These are phyloP conservation scores for Artemisia argyi DNA, from an alignment of 129 eudicot species.

Conservation along the genomic window DNA sequence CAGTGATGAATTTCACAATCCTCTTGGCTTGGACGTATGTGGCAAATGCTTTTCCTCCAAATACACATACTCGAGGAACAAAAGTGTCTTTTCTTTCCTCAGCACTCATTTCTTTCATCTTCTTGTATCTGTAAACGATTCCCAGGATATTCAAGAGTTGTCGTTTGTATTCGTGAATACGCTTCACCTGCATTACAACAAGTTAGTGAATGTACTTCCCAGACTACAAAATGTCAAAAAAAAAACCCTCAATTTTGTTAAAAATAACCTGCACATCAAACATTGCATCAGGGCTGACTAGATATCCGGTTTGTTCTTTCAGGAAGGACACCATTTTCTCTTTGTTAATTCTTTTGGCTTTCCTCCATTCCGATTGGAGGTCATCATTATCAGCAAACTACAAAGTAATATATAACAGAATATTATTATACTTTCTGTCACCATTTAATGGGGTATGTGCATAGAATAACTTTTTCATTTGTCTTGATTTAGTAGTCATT, in stretches of 20 bases:
- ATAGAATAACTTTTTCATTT: neutral
- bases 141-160: slow-evolving; percentile 79
- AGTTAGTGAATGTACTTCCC: neutral
- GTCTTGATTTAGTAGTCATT: neutral
- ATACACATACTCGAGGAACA: slow-evolving; percentile 91
- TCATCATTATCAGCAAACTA: slow-evolving; percentile 79
- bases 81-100: slow-evolving; percentile 63
- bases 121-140: slow-evolving; percentile 84
- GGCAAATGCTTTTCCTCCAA: slow-evolving; percentile 98
- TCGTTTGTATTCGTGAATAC: slow-evolving; percentile 89
- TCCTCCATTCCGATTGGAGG: slow-evolving; percentile 89
- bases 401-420: neutral
- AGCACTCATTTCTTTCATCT: slow-evolving; percentile 87
- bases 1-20: slow-evolving; percentile 87
- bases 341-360: slow-evolving; percentile 68
- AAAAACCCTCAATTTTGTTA: neutral
- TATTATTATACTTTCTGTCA: no score
- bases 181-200: slow-evolving; percentile 61
- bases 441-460: no score
- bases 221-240: no score
- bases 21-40: slow-evolving; percentile 95
- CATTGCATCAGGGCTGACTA: slow-evolving; percentile 87
- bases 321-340: slow-evolving; percentile 65
- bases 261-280: slow-evolving; percentile 81
- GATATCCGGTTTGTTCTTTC: slow-evolving; percentile 82